Evolutionary conservation across 1,284 basidiomycete species (phyloP), one percentile per base, ranked within the genome.

Genomic region (Irpex rosettiformis): DNA sequence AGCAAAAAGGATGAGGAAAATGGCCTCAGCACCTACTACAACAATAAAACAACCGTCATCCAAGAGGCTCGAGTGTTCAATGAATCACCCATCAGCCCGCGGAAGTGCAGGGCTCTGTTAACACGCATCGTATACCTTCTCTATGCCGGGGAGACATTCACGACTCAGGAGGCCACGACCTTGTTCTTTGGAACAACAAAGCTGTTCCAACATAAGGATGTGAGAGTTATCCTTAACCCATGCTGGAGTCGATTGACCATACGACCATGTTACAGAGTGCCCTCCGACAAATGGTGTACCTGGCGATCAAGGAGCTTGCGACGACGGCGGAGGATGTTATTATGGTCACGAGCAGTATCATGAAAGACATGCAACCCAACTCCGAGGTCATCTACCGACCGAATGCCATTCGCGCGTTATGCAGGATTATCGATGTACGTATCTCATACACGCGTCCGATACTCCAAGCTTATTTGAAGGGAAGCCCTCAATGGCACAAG

Each of bases 291-390:
- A 96, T 96, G 82, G 96, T 99, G 45, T 99, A 99, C 78, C 84
- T 99, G 60, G 93, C 96, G 55, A 98, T 99, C 80, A 99, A 99
- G 79, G 97, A 99, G 76, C 84, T 99, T 18, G 91, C 94, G 28
- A 89, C 86, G 47, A 91, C 92, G n/a, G 94, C 97, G 18, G 94
- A 99, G 75, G 97, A 99, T 80, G 94, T 98, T 40, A 98, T 99
- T 70, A 99, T 99, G 95, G 96, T 98, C 66, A 99, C 97, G 4
- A 94, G 93, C 70, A 98, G 95, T 70, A 99, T 99, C 75, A 98
- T 98, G 96, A 99, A 99, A 81, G 96, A 99, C 72, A 99, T 99
- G 94, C 96, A 99, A 72, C 93, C 96, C 55, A 98, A 98, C 73
- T 91, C 95, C 55, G 97, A 99, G 73, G 96, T 98, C 69, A 95